phyloP scores from a whole-genome alignment of 1,284 basidiomycete genomes.

The Pseudozyma sp. region DNA sequence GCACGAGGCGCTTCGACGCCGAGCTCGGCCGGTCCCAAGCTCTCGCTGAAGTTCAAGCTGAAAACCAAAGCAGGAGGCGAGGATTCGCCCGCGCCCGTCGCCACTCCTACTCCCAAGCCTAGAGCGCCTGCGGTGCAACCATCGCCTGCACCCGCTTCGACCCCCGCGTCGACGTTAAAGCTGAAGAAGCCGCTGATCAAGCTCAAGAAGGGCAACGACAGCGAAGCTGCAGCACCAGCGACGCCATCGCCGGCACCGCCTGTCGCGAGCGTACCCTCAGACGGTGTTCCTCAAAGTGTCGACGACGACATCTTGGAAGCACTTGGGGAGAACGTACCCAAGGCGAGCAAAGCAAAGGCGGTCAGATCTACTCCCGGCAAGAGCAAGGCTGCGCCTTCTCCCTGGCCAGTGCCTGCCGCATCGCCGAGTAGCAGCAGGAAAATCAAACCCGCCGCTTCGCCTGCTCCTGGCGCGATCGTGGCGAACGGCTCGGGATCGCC shows the following conservation, averaged over 20 bases:
- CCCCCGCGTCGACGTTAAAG: slow-evolving; percentile 21
- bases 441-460: slow-evolving; percentile 19
- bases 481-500: slow-evolving; percentile 25
- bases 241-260: slow-evolving; percentile 18
- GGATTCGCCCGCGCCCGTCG: slow-evolving; percentile 24
- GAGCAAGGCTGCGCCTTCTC: slow-evolving; percentile 15
- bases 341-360: slow-evolving; percentile 35
- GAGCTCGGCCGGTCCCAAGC: slow-evolving; percentile 23
- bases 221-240: slow-evolving; percentile 16
- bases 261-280: neutral
- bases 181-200: slow-evolving; percentile 55
- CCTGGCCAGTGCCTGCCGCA: slow-evolving; percentile 17
- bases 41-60: slow-evolving; percentile 48
- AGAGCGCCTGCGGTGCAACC: slow-evolving; percentile 6
- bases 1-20: slow-evolving; percentile 29
- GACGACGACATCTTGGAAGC: slow-evolving; percentile 49
- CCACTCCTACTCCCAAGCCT: slow-evolving; percentile 27
- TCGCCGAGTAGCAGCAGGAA: slow-evolving; percentile 24
- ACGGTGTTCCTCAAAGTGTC: slow-evolving; percentile 22
- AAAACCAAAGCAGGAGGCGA: slow-evolving; percentile 27
- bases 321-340: slow-evolving; percentile 38
- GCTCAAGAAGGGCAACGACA: slow-evolving; percentile 35
- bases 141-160: slow-evolving; percentile 11
- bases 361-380: slow-evolving; percentile 6
- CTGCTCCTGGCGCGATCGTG: slow-evolving; percentile 7